Conservation (phyloP, 2,329 filamentous ascomycete genomes). For the Xylaria sp. region DNA sequence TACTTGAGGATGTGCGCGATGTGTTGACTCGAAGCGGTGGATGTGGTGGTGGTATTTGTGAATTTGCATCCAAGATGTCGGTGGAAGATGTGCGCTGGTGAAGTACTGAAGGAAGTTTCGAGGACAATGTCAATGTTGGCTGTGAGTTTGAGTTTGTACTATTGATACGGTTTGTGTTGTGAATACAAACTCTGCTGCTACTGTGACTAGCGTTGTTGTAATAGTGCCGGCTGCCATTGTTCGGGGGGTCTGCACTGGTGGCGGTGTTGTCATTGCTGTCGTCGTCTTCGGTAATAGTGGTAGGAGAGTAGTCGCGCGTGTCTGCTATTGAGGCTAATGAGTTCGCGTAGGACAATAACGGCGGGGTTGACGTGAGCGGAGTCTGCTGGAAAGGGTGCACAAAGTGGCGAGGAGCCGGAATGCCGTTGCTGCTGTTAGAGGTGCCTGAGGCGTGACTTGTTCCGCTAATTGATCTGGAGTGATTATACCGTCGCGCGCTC, state of each 20-base stretch:
- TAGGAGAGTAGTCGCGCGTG: conserved; percentile 65
- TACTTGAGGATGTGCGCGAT: conserved; percentile 48
- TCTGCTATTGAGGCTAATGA: conserved; percentile 63
- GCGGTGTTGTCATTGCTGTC: conserved; percentile 44
- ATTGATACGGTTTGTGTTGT: conserved; percentile 43
- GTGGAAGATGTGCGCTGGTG: conserved; percentile 55
- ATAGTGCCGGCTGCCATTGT: conserved; percentile 26
- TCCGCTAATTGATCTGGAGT: conserved; percentile 69
- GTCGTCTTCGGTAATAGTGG: conserved; percentile 66
- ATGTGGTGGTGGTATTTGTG: conserved; percentile 36
- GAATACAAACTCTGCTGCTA: conserved; percentile 41
- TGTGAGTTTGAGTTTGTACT: conserved; percentile 47
- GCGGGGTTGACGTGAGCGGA: conserved; percentile 69
- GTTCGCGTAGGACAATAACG: conserved; percentile 68
- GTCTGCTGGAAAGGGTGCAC: conserved; percentile 74
- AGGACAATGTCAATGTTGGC: conserved; percentile 46
- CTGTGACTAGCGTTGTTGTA: conserved; percentile 15
- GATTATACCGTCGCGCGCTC: conserved; percentile 59
- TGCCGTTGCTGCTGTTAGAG: conserved; percentile 59
- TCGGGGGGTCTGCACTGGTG: conserved; percentile 1
- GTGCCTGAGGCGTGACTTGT: conserved; percentile 67
- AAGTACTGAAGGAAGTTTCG: conserved; percentile 54
- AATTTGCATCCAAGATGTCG: conserved; percentile 51
- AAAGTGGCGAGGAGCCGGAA: conserved; percentile 57
- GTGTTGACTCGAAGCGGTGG: conserved; percentile 54